Evolutionary conservation across 495 filamentous ascomycete genomes (phyloP).

Genomic region (Aspergillus nidulans): DNA sequence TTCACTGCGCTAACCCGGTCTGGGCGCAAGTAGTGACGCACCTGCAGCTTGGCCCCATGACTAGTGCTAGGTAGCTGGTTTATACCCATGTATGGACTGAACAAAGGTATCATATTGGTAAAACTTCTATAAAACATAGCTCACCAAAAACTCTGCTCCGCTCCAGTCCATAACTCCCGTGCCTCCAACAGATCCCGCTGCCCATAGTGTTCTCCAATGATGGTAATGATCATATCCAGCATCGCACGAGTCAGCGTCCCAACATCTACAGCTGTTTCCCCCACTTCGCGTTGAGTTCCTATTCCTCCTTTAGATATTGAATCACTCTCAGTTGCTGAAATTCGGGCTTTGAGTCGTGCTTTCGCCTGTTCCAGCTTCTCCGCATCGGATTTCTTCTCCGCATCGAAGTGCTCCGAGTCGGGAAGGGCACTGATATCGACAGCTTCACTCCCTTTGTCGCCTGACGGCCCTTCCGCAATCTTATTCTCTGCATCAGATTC

Average conservation of each 20-base stretch:
- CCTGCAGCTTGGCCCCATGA: background rate
- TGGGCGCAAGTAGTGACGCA: slow-evolving; percentile 13
- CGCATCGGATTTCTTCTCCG: slow-evolving; percentile 18
- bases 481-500: slow-evolving; percentile 21
- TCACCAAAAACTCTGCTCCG: background rate
- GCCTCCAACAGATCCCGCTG: slow-evolving; percentile 81
- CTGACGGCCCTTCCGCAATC: slow-evolving; percentile 10
- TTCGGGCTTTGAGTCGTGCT: slow-evolving; percentile 49
- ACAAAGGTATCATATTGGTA: background rate
- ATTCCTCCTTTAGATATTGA: background rate
- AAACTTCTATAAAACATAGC: too few species aligned
- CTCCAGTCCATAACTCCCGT: slow-evolving; percentile 47
- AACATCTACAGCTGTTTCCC: slow-evolving; percentile 15
- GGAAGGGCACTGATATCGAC: slow-evolving; percentile 13
- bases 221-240: slow-evolving; percentile 86
- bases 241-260: slow-evolving; percentile 42
- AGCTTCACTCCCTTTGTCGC: slow-evolving; percentile 13
- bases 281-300: background rate
- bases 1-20: background rate
- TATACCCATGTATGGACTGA: background rate
- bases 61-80: background rate
- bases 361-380: slow-evolving; percentile 54
- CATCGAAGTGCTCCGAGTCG: slow-evolving; percentile 23
- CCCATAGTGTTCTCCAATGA: slow-evolving; percentile 86
- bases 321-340: slow-evolving; percentile 25